These are phyloP conservation scores for Cercospora zeae-maydis DNA, from an alignment of 2,329 filamentous ascomycete genomes.

Conservation along the genomic window DNA sequence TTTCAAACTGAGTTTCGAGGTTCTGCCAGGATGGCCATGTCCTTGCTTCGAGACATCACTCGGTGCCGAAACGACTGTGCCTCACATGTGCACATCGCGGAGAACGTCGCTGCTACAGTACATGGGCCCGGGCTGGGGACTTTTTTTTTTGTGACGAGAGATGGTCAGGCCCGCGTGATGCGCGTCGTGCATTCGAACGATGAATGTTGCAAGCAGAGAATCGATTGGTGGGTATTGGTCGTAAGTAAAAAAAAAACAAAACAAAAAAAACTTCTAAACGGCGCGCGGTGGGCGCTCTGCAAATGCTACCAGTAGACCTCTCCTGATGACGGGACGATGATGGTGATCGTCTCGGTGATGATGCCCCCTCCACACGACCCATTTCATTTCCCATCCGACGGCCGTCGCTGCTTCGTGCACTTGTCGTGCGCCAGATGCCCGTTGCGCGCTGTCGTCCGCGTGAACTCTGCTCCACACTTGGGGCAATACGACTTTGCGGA, in stretches of 20 bases:
- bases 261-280: conserved; percentile 5
- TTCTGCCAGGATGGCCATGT: conserved; percentile 8
- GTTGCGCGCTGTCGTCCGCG: conserved; percentile 80
- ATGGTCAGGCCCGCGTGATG: no score
- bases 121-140: neutral
- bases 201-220: conserved; percentile 2
- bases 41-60: conserved; percentile 12
- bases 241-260: no score
- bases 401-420: conserved; percentile 69
- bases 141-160: neutral
- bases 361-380: neutral
- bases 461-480: conserved; percentile 90
- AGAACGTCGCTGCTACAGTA: conserved; percentile 4
- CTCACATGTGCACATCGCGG: conserved; percentile 7
- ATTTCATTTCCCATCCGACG: conserved; percentile 36
- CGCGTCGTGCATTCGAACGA: neutral
- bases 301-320: conserved; percentile 5
- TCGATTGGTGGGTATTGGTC: conserved; percentile 9
- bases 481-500: conserved; percentile 85
- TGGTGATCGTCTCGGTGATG: neutral
- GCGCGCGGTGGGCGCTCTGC: neutral
- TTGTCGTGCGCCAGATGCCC: conserved; percentile 85
- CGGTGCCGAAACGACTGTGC: conserved; percentile 11
- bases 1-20: conserved; percentile 6
- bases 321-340: neutral